Conservation (phyloP, 306 rosid genomes). For the Inga leiocalycina region DNA sequence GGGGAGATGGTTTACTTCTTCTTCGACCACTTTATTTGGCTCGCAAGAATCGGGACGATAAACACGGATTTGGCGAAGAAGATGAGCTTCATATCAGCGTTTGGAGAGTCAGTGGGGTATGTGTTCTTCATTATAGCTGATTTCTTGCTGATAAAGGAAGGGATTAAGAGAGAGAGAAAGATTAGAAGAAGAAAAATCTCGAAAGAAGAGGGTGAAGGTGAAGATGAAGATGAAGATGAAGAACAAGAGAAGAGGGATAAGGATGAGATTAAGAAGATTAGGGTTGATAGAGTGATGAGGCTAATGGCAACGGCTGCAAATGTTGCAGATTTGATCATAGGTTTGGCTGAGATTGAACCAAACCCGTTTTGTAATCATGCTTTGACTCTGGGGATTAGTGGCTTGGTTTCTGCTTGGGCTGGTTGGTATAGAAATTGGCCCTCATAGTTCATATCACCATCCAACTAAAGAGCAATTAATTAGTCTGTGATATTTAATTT, state of each 20-base stretch:
- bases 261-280: constrained; percentile 49
- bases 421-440: constrained; percentile 99
- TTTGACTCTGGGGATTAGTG: constrained; percentile 86
- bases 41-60: constrained; percentile 78
- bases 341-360: constrained; percentile 85
- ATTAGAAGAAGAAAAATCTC: constrained; percentile 10
- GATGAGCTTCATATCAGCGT: constrained; percentile 83
- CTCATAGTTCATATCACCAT: constrained; percentile 30
- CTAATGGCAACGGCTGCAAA: constrained; percentile 90
- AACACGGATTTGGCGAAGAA: constrained; percentile 58
- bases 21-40: constrained; percentile 94
- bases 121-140: constrained; percentile 79
- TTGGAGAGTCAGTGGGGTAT: constrained; percentile 92
- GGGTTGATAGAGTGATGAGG: constrained; percentile 83
- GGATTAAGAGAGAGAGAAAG: constrained; percentile 62
- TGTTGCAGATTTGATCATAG: constrained; percentile 88
- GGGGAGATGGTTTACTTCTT: constrained; percentile 95
- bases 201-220: constrained; percentile 6
- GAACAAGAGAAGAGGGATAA: constrained; percentile 38
- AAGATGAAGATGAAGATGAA: not conserved
- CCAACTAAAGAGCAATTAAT: not conserved
- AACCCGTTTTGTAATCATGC: constrained; percentile 86
- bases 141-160: constrained; percentile 59
- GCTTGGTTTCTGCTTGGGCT: constrained; percentile 99
- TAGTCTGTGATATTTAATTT: constrained; percentile 28